Percentiles rank a stretch among this genome's conserved stretches.
phyloP scores from a whole-genome alignment of 129 eudicot species.

The Scalesia atractyloides region DNA sequence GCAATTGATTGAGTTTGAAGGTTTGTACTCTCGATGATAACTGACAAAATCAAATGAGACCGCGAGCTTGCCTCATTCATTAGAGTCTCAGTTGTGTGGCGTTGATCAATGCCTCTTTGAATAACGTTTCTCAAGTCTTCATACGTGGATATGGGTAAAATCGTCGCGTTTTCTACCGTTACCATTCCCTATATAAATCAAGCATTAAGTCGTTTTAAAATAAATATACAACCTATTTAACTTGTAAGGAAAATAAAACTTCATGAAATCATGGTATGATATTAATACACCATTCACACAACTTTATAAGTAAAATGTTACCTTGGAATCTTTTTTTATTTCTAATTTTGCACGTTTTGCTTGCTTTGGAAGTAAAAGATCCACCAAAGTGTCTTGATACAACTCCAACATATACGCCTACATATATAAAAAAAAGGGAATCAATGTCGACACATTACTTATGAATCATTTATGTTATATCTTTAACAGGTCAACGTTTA shows the following conservation, averaged over 20 bases:
- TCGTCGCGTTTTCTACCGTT: constrained; percentile 77
- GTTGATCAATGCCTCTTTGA: constrained; percentile 91
- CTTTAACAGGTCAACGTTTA: not conserved
- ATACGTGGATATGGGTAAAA: constrained; percentile 64
- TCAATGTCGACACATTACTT: not conserved
- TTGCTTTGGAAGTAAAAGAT: constrained; percentile 77
- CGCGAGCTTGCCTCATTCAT: constrained; percentile 98
- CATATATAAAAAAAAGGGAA: constrained; percentile 12
- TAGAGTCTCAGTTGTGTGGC: constrained; percentile 87
- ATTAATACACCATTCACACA: not conserved
- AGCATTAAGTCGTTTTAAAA: not conserved
- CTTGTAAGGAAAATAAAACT: not conserved
- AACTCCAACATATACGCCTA: constrained; percentile 95
- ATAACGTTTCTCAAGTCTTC: constrained; percentile 73
- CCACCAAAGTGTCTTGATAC: constrained; percentile 90
- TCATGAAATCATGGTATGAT: not conserved
- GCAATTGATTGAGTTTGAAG: constrained; percentile 94
- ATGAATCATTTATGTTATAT: not conserved
- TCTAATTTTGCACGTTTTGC: constrained; percentile 75
- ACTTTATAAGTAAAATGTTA: constrained; percentile 13
- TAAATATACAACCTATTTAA: not conserved
- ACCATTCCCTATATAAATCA: constrained; percentile 78
- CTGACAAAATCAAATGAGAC: constrained; percentile 86
- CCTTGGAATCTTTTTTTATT: constrained; percentile 94
- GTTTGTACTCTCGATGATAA: constrained; percentile 83